Evolutionary conservation across 257 asterid genomes (phyloP), one percentile per base, ranked within the genome.

Genomic region (Primulina tabacum): DNA sequence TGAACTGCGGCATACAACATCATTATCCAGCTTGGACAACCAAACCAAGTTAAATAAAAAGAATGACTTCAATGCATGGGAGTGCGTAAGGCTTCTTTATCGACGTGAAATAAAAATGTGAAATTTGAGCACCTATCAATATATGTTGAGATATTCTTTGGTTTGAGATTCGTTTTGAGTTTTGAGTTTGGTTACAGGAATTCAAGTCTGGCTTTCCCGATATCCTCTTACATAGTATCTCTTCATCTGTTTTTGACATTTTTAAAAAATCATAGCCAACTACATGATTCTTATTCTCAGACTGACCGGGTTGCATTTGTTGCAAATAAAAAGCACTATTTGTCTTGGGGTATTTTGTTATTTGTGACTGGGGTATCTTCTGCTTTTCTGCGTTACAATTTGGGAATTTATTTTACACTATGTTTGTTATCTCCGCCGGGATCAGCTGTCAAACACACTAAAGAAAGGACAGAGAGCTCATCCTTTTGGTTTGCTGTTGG

Each of bases 381-480:
- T 11, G 6, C 26, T 33, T 18, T 63, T 35, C 6, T 12, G 50
- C 53, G 57, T 33, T 5, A 65, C 28, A 65, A 52, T 55, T 69
- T 32, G 69, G 68, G 14, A 57, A 65, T 29, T 62, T 32, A 53
- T 76, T 32, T 62, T 37, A 57, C 70, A 33, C 18, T 72, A 53
- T 60, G 17, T 69, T 72, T 61, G 50, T 69, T 67, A 66, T 38
- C 52, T 63, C 89, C 90, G 99, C 99, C 96, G 0, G 99, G 96
- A 69, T 84, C 82, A 65, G 62, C 85, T 52, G 58, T 86, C 66
- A 93, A 93, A 66, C 96, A 89, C 79, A 77, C 90, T 59, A 93
- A 93, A 83, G 99, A 93, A 84, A 97, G 96, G 79, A 89, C 99
- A n/a, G 99, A 93, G 83, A 89, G 91, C 85, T 93, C 99, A 30